Base-by-base conservation (phyloP, 306 rosid genomes). In the Rubus parviflorus region DNA sequence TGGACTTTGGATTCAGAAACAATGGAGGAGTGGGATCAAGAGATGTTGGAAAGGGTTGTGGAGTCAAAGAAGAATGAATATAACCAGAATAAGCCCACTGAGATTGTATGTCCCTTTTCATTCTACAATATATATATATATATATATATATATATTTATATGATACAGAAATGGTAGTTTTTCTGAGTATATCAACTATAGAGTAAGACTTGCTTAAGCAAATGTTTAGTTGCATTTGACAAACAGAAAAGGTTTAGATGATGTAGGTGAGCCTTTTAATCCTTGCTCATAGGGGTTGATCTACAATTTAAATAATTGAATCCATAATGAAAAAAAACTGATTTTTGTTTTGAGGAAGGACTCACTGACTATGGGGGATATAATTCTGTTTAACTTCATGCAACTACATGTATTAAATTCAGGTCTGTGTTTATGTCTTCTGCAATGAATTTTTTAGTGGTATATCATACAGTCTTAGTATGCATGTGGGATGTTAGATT, bases 21-120 rank as follows among this genome's bases (percentile, higher is more conserved):
- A 0, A 96, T 96, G 99, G 98, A 91, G 87, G 99, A 96, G 41
- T 96, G 99, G 98, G 99, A 96, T 91, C 97, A 89, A 87, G 97
- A 87, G 86, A 93, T 83, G 3, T 80, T 96, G 89, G 99, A 96
- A 87, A 91, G 93, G 87, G 99, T 89, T 63, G 90, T 96, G 49
- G 97, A 92, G 82, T 93, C 96, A 6, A 96, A 96, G 88, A 86
- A 93, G 84, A 87, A 6, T 0, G 94, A 96, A 61, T 96, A 89
- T 74, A 87, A 91, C 75, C 99, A 83, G 86, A 93, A 96, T 70
- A 96, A 96, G 85, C 94, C 97, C 15, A 96, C 99, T n/a, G 99
- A 96, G 71, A 91, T 96, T 64, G 99, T 93, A 87, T 9, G 98
- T 73, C 76, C 46, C 8, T 75, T 74, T 7, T 75, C 74, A 7